A percentile compares a stretch with the other conserved stretches of the same genome.
Evolutionary conservation across 2,329 filamentous ascomycete species (phyloP).

Genomic region (Monosporascus sp.): DNA sequence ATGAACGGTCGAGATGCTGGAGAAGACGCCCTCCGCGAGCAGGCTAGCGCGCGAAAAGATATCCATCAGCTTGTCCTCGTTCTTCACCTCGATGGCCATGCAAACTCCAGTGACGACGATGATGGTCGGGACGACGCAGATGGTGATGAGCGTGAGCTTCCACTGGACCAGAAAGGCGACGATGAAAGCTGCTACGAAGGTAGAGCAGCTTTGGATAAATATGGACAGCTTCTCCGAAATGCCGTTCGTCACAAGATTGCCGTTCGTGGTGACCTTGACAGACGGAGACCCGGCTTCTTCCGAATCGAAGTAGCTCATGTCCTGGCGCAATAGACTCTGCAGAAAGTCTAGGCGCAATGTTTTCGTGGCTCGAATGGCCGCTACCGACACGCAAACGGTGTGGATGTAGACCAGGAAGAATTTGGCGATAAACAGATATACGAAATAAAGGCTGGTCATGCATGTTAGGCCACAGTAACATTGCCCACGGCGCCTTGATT

Average conservation of each 20-base stretch:
- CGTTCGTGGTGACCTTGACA: conserved; percentile 36
- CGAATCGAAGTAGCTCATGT: conserved; percentile 35
- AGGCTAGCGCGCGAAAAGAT: conserved; percentile 29
- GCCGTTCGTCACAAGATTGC: conserved; percentile 34
- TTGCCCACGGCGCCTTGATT: too few relatives aligned
- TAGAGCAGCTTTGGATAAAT: conserved; percentile 32
- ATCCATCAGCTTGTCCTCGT: conserved; percentile 6
- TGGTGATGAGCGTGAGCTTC: conserved; percentile 37
- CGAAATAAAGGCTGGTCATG: too few relatives aligned
- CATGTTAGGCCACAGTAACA: too few relatives aligned
- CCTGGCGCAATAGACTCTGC: conserved; percentile 34
- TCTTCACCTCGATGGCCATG: conserved; percentile 22
- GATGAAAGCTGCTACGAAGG: conserved; percentile 34
- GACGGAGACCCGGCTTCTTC: conserved; percentile 23
- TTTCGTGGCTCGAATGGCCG: conserved; percentile 37
- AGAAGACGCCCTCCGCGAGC: conserved; percentile 32
- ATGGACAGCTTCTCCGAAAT: conserved; percentile 35
- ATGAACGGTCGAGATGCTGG: conserved; percentile 35
- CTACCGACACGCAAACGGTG: conserved; percentile 30
- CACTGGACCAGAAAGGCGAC: conserved; percentile 36
- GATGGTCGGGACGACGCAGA: conserved; percentile 9
- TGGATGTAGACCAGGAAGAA: conserved; percentile 15
- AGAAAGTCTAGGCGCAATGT: conserved; percentile 27
- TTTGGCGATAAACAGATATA: too few relatives aligned
- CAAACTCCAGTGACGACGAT: conserved; percentile 34